Base-by-base conservation (phyloP, 2,329 filamentous ascomycete genomes). In the Fusarium napiforme region DNA sequence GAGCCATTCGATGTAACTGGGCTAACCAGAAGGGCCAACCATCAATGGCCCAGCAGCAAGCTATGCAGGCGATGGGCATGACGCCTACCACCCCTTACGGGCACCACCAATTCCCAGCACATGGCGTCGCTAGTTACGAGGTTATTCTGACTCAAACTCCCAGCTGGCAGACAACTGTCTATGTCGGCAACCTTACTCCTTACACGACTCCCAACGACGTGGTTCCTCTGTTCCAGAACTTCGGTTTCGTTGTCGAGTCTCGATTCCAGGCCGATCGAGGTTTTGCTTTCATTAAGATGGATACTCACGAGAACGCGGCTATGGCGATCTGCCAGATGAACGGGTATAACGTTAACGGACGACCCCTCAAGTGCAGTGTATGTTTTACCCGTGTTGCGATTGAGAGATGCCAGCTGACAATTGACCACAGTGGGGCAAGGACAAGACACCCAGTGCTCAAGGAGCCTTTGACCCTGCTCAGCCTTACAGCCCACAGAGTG, bases 11-110 rank as follows among this genome's bases (percentile, higher is more conserved):
- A 78, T 98, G 96, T 89, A 99, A 99, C 87, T 99, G 96, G 96
- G 96, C 96, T 69, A 99, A 99, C 86, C 96, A 99, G 82, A 99
- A 99, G 87, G 96, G 96, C n/a, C 96, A 99, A 81, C 96, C 96
- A 64, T 98, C 96, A 4, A 98, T 98, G 83, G 95, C 95, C 55
- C 96, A 99, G 85, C 96, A 98, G 85, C 94, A 97, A 84, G 94
- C 95, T 42, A 96, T 99, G 94, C 93, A 93, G 71, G 93, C 95
- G 67, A 97, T 98, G 94, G 96, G 96, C 81, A 95, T 99, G 93
- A 97, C 96, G 32, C 96, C 96, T 9, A 97, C 96, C 36, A 98
- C 95, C 52, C 95, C 96, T 18, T 99, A 95, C 79, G 96, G 96
- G 39, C 95, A 97, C 81, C 96, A 99, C 82, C 96, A 98, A 81